These are phyloP conservation scores for Cubamyces lactineus DNA, from an alignment of 768 basidiomycete species.

Conservation along the genomic window DNA sequence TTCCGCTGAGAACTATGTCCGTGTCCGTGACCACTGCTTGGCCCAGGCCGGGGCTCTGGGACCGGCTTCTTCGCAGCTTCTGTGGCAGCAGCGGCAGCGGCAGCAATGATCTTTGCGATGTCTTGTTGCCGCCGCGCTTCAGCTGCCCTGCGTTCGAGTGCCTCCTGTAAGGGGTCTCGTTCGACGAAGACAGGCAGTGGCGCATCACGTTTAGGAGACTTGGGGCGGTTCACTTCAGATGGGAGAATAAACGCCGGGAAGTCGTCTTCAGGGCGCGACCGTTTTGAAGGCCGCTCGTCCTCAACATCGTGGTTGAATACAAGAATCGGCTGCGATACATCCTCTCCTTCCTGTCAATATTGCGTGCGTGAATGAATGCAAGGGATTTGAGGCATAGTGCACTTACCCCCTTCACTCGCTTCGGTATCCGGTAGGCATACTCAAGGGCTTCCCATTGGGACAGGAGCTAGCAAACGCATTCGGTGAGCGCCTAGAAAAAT, in stretches of 20 bases:
- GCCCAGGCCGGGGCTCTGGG: slow-evolving; percentile 2
- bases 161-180: slow-evolving; percentile 5
- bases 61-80: slow-evolving; percentile 32
- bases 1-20: slow-evolving; percentile 32
- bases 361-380: neutral
- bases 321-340: slow-evolving; percentile 7
- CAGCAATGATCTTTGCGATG: slow-evolving; percentile 46
- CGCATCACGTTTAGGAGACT: neutral
- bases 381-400: neutral
- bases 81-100: slow-evolving; percentile 35
- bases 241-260: slow-evolving; percentile 21
- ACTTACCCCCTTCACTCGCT: slow-evolving; percentile 54
- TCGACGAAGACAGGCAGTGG: neutral
- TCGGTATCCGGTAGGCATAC: slow-evolving; percentile 86
- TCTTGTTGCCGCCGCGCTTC: slow-evolving; percentile 30
- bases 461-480: slow-evolving; percentile 54
- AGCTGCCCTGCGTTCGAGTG: slow-evolving; percentile 15
- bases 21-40: neutral
- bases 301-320: slow-evolving; percentile 11
- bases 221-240: neutral
- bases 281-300: slow-evolving; percentile 25
- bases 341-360: slow-evolving; percentile 33
- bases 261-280: slow-evolving; percentile 23
- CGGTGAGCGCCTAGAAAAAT: neutral
- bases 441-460: slow-evolving; percentile 80